A percentile compares a stretch with the other conserved stretches of the same genome.
Conservation (phyloP, 1,284 basidiomycete species). For the Pseudozyma pruni region DNA sequence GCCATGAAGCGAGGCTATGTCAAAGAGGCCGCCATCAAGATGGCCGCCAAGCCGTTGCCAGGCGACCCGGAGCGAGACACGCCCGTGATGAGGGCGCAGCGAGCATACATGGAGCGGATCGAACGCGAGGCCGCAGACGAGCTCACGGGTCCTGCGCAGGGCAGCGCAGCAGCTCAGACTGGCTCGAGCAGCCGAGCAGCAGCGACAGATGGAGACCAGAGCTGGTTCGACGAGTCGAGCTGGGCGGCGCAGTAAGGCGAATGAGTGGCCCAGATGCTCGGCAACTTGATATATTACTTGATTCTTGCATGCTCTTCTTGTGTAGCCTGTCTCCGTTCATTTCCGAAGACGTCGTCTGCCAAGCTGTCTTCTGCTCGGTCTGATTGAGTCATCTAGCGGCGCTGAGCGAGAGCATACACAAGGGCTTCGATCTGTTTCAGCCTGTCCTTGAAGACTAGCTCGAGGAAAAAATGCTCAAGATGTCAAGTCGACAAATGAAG, state of each 20-base stretch:
- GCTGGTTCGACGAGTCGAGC: slow-evolving; percentile 24
- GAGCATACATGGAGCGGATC: slow-evolving; percentile 35
- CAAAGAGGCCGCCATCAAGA: slow-evolving; percentile 43
- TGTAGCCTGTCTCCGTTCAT: too few species aligned
- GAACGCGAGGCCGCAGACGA: slow-evolving; percentile 34
- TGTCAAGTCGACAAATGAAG: too few species aligned
- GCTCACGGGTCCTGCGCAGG: neutral
- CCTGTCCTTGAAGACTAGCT: too few species aligned
- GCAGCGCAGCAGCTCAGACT: neutral
- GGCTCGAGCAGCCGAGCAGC: neutral
- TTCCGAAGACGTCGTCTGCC: too few species aligned
- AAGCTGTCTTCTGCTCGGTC: too few species aligned
- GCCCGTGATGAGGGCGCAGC: slow-evolving; percentile 48
- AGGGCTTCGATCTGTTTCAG: too few species aligned
- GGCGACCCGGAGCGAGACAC: slow-evolving; percentile 35
- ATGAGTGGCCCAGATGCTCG: too few species aligned
- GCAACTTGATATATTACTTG: too few species aligned
- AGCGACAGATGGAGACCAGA: slow-evolving; percentile 1
- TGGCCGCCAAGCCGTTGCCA: slow-evolving; percentile 46
- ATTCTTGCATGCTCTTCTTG: too few species aligned
- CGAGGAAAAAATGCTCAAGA: too few species aligned
- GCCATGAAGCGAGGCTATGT: slow-evolving; percentile 43
- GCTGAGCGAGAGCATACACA: too few species aligned
- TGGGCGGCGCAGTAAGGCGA: slow-evolving; percentile 13
- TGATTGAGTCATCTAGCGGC: too few species aligned